phyloP scores from a whole-genome alignment of 768 basidiomycete species.

The Omphalotus guepiniiformis region DNA sequence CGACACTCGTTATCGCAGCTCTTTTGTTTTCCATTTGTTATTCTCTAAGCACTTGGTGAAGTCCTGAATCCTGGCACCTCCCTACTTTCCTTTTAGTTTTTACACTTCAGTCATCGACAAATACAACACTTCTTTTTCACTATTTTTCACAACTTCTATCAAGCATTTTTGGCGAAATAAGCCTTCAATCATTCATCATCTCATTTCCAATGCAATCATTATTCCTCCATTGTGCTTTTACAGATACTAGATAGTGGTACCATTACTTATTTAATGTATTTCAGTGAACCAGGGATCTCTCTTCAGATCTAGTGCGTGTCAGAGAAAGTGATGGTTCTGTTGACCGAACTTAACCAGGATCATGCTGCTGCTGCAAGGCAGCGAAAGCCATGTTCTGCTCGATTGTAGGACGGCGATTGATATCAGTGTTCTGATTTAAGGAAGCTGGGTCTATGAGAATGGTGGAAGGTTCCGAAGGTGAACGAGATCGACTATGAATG shows the following conservation, averaged over 20 bases:
- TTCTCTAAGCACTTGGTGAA: too few species aligned
- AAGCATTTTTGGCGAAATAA: too few species aligned
- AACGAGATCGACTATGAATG: constrained; percentile 34
- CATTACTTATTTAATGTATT: constrained; percentile 17
- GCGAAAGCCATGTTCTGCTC: constrained; percentile 87
- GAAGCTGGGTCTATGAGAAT: constrained; percentile 38
- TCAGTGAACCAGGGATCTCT: not conserved
- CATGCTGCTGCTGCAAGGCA: constrained; percentile 53
- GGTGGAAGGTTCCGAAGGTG: constrained; percentile 9
- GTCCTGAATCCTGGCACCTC: too few species aligned
- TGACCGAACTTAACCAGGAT: too few species aligned
- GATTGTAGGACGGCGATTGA: constrained; percentile 58
- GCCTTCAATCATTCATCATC: too few species aligned
- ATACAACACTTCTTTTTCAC: constrained; percentile 10
- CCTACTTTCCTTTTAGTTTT: not conserved
- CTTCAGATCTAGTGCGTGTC: constrained; percentile 9
- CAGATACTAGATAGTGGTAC: constrained; percentile 16
- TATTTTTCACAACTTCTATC: constrained; percentile 21
- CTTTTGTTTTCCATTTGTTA: constrained; percentile 10
- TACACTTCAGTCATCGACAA: too few species aligned
- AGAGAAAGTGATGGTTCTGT: too few species aligned
- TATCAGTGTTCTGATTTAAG: constrained; percentile 36
- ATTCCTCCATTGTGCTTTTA: constrained; percentile 18
- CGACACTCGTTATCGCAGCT: constrained; percentile 4
- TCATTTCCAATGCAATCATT: too few species aligned